phyloP scores from a whole-genome alignment of 2,329 filamentous ascomycete species.

The Orbilia brochopaga region DNA sequence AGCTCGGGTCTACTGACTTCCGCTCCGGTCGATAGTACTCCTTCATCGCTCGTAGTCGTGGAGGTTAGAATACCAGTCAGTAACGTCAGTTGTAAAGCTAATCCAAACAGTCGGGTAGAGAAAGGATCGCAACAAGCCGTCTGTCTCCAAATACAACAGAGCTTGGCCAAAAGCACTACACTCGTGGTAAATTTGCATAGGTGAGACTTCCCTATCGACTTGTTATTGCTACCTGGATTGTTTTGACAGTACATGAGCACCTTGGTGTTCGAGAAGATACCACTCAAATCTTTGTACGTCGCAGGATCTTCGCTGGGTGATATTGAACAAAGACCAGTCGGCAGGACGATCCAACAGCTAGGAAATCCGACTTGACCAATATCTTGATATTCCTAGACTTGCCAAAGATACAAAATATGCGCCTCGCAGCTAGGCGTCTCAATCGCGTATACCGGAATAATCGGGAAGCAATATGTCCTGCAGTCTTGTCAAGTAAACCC shows the following conservation, averaged over 20 bases:
- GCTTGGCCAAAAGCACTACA: conserved; percentile 25
- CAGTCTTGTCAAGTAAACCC: not conserved
- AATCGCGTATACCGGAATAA: conserved; percentile 14
- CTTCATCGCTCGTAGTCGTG: too few species aligned
- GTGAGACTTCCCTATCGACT: conserved; percentile 25
- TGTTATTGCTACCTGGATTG: not conserved
- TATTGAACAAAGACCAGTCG: not conserved
- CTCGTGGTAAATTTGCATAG: not conserved
- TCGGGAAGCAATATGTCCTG: conserved; percentile 25
- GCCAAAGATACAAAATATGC: conserved; percentile 13
- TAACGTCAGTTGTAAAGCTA: too few species aligned
- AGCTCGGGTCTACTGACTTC: too few species aligned
- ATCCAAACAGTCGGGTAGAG: too few species aligned
- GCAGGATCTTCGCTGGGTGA: not conserved
- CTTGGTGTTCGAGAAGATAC: conserved; percentile 19
- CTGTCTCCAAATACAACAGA: conserved; percentile 19
- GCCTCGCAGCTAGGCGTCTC: conserved; percentile 11
- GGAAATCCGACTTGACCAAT: not conserved
- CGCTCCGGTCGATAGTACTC: too few species aligned
- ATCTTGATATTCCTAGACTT: conserved; percentile 29
- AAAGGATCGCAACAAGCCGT: conserved; percentile 10
- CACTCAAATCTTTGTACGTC: not conserved
- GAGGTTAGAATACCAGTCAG: too few species aligned
- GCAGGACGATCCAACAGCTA: not conserved
- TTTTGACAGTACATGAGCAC: not conserved